A percentile compares a stretch with the other conserved stretches of the same genome.
Conservation (phyloP, 352 stramenopile genomes). For the Pilasporangium apinafurcum region DNA sequence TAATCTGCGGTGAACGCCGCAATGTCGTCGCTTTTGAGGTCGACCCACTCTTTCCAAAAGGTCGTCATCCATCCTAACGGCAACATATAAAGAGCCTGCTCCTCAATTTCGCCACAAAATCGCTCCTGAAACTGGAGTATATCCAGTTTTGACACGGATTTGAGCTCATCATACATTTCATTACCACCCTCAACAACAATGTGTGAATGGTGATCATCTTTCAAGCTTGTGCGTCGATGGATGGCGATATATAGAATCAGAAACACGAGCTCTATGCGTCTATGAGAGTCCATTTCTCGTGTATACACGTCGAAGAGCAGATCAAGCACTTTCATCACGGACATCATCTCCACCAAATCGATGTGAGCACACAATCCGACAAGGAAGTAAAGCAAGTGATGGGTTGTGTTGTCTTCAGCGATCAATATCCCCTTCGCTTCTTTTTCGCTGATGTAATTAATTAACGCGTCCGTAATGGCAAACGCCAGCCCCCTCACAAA, state of each 20-base stretch:
- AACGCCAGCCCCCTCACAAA: conserved; percentile 39
- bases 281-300: background rate
- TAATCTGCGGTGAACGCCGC: conserved; percentile 22
- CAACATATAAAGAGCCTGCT: conserved; percentile 34
- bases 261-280: conserved; percentile 6
- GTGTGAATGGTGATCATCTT: conserved; percentile 14
- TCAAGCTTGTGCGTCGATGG: conserved; percentile 17
- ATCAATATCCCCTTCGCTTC: background rate
- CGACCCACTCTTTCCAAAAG: conserved; percentile 47
- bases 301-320: conserved; percentile 20
- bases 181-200: too few species aligned
- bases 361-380: conserved; percentile 36
- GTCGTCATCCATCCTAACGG: conserved; percentile 50
- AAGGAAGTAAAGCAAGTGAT: conserved; percentile 15
- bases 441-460: conserved; percentile 1
- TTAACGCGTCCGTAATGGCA: conserved; percentile 12
- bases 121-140: conserved; percentile 26
- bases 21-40: conserved; percentile 31
- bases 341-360: conserved; percentile 20
- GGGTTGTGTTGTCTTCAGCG: background rate
- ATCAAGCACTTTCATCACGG: conserved; percentile 18
- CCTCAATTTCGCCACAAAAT: conserved; percentile 21
- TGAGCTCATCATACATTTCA: too few species aligned
- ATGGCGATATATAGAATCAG: conserved; percentile 37
- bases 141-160: background rate